Percentiles rank a stretch among this genome's conserved stretches.
These are phyloP conservation scores for Aspergillus haitiensis DNA, from an alignment of 495 filamentous ascomycete genomes.

Conservation along the genomic window DNA sequence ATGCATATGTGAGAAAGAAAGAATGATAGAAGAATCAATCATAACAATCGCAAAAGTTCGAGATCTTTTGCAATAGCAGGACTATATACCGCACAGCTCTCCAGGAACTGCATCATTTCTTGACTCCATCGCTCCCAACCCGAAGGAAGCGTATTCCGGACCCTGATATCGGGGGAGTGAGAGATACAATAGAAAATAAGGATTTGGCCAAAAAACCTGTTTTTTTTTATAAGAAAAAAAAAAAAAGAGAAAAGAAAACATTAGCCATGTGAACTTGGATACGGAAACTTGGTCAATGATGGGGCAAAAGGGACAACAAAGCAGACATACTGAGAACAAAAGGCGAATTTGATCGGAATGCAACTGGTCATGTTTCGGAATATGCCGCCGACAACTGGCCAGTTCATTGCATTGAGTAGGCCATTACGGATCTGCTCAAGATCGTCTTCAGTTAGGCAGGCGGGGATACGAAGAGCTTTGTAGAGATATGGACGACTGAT, in stretches of 20 bases:
- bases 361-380: slow-evolving; percentile 51
- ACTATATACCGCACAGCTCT: slow-evolving; percentile 42
- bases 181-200: slow-evolving; percentile 50
- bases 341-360: slow-evolving; percentile 49
- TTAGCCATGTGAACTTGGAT: neutral
- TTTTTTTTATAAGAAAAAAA: slow-evolving; percentile 1
- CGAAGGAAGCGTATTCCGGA: slow-evolving; percentile 39
- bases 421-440: slow-evolving; percentile 46
- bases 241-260: no score
- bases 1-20: neutral
- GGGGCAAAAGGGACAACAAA: neutral
- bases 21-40: neutral
- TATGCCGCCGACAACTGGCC: slow-evolving; percentile 45
- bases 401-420: slow-evolving; percentile 47
- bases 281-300: neutral
- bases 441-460: slow-evolving; percentile 44
- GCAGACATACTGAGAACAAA: slow-evolving; percentile 47
- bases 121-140: slow-evolving; percentile 50
- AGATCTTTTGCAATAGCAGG: slow-evolving; percentile 48
- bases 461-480: slow-evolving; percentile 46
- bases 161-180: slow-evolving; percentile 39
- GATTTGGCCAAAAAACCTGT: slow-evolving; percentile 50
- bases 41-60: slow-evolving; percentile 41
- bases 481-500: slow-evolving; percentile 51
- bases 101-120: slow-evolving; percentile 48